Percentiles rank a stretch among this genome's conserved stretches.
phyloP scores from a whole-genome alignment of 1,139 yeast genomes.

The Hyphopichia fennica region DNA sequence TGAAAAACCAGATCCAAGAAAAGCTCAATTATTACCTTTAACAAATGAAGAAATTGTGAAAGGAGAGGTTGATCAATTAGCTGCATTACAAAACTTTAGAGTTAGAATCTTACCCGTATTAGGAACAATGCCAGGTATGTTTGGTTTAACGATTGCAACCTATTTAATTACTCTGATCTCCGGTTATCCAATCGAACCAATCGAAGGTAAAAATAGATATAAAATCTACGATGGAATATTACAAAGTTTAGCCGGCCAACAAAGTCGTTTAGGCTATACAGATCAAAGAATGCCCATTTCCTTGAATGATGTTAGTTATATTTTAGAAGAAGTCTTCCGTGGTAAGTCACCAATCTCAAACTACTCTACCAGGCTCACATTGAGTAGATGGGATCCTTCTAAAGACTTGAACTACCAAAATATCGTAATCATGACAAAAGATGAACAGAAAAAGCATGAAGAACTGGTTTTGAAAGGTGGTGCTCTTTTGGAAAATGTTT shows the following conservation, averaged over 20 bases:
- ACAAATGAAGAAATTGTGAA: conserved; percentile 75
- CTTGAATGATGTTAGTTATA: conserved; percentile 70
- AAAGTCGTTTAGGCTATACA: conserved; percentile 66
- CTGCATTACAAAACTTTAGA: conserved; percentile 85
- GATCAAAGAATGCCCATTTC: conserved; percentile 77
- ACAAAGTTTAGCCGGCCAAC: conserved; percentile 85
- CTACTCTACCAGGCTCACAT: conserved; percentile 71
- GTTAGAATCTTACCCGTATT: conserved; percentile 92
- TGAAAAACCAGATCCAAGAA: conserved; percentile 94
- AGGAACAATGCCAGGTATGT: conserved; percentile 96
- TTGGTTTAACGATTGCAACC: conserved; percentile 88
- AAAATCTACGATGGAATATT: conserved; percentile 81
- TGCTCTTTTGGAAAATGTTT: conserved; percentile 61
- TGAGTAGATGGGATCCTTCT: conserved; percentile 80
- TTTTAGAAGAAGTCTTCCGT: conserved; percentile 89
- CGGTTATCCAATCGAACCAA: conserved; percentile 85
- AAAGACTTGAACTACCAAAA: conserved; percentile 63
- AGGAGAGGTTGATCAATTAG: conserved; percentile 84
- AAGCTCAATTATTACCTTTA: conserved; percentile 82
- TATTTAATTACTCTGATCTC: conserved; percentile 76
- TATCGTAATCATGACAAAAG: conserved; percentile 83
- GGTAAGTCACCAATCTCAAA: conserved; percentile 93
- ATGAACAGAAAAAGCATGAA: conserved; percentile 82
- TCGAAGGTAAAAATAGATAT: conserved; percentile 87
- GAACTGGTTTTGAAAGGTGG: conserved; percentile 67